Evolutionary conservation across 805 yeast genomes (phyloP).

Genomic region (Candida berthetii): DNA sequence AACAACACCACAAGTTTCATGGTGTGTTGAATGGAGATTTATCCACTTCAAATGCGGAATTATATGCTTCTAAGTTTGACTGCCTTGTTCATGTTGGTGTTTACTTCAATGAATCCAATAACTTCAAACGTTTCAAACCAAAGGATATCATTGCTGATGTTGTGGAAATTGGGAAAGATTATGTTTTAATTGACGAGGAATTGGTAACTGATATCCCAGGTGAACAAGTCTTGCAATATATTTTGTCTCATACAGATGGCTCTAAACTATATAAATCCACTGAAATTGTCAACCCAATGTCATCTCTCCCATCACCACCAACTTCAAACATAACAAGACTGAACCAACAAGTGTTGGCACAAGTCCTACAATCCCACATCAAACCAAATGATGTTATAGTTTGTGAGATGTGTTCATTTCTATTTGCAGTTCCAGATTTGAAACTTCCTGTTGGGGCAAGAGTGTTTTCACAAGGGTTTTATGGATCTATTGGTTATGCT

Average conservation of each 20-base stretch:
- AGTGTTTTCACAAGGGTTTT: conserved; percentile 56
- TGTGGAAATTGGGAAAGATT: conserved; percentile 19
- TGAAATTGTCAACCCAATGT: conserved; percentile 8
- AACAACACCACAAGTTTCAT: conserved; percentile 48
- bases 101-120: conserved; percentile 53
- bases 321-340: conserved; percentile 9
- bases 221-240: conserved; percentile 8
- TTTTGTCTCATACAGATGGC: conserved; percentile 4
- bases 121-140: conserved; percentile 5
- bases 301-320: too few species aligned
- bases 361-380: conserved; percentile 43
- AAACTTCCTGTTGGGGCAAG: conserved; percentile 42
- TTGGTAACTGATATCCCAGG: conserved; percentile 10
- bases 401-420: conserved; percentile 62
- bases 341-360: conserved; percentile 44
- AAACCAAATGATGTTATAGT: conserved; percentile 51
- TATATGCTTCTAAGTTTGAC: conserved; percentile 49
- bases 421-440: conserved; percentile 55
- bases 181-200: conserved; percentile 12
- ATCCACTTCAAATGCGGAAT: conserved; percentile 37
- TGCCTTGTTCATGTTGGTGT: conserved; percentile 66
- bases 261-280: conserved; percentile 2
- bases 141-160: conserved; percentile 11
- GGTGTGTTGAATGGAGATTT: conserved; percentile 66
- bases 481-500: conserved; percentile 65